Evolutionary conservation across 1,284 basidiomycete species (phyloP), one percentile per base, ranked within the genome.

Genomic region (Cryptococcus floricola): DNA sequence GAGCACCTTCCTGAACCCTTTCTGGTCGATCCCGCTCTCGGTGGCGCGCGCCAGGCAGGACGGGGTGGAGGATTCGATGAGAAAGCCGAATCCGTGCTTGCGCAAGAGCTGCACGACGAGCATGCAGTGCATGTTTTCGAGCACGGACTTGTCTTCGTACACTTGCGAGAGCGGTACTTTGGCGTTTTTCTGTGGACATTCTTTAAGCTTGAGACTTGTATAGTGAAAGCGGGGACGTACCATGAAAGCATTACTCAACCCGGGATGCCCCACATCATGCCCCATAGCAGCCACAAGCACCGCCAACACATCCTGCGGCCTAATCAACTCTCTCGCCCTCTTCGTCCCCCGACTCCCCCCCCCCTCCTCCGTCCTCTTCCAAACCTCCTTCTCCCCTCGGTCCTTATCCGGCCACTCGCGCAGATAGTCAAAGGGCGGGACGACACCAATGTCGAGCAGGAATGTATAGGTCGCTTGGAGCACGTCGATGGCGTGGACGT

Each of bases 191-290:
- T 94, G 66, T 5, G 8, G 8, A 34, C 23, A 23, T 23, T 23
- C 3, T 3, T 23, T 23, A 23, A 3, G 2, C 19, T 12, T 16
- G 4, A 25, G n/a, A 8, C 5, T 5, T 38, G n/a, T 9, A 23
- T 19, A 6, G 18, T n/a, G 31, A 49, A 23, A 2, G 23, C 23
- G 23, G 23, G 12, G 39, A 82, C 85, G 73, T 62, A 91, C 91
- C 88, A 96, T 89, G 76, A 95, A 96, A 7, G 84, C 80, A 71
- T 96, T 96, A 46, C 86, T 88, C 54, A 96, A 82, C 0, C 93
- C 94, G 0, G 93, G 94, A 77, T 97, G 93, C 0, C 91, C 93
- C 14, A 92, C 91, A 75, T 97, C 93, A 70, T 97, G 94, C 0
- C 93, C 93, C 64, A 96, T 91, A 39, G 92, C 91, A 4, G 90